Conservation (phyloP, 2,329 filamentous ascomycete genomes). For the Byssochlamys sp. region DNA sequence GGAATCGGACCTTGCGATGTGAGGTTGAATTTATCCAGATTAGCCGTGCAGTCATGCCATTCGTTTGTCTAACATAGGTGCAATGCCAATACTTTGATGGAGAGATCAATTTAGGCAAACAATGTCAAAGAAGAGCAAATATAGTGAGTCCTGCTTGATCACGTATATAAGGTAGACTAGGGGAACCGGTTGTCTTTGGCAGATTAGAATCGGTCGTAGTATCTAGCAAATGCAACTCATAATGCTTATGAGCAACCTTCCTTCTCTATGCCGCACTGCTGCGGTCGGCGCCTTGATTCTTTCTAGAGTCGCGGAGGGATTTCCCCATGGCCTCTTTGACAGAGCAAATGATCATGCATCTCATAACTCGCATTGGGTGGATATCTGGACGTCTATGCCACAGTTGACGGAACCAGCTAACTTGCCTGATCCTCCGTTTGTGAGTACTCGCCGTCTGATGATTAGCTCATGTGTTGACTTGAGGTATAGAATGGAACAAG, state of each 20-base stretch:
- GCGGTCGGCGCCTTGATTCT: not conserved
- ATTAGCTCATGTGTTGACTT: slow-evolving; percentile 4
- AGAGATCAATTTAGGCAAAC: not conserved
- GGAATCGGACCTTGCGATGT: not conserved
- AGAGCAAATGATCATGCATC: not conserved
- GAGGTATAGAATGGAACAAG: slow-evolving; percentile 40
- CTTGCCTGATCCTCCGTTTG: slow-evolving; percentile 52
- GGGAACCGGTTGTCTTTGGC: not conserved
- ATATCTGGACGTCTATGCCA: slow-evolving; percentile 58
- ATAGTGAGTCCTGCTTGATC: not conserved
- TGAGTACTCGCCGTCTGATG: slow-evolving; percentile 21
- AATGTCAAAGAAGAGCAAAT: not conserved
- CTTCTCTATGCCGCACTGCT: not conserved
- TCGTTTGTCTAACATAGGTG: not conserved
- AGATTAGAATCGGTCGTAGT: not conserved
- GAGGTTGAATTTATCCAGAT: not conserved
- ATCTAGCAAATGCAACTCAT: not conserved
- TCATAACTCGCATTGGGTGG: slow-evolving; percentile 45
- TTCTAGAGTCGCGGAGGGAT: not conserved
- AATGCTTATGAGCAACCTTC: not conserved
- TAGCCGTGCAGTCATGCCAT: not conserved
- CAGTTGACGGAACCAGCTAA: slow-evolving; percentile 55
- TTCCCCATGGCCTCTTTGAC: not conserved
- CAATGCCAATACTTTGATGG: not conserved
- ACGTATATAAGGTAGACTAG: not conserved